Conservation (phyloP, 345 rosid genomes). For the Sonneratia caseolaris region DNA sequence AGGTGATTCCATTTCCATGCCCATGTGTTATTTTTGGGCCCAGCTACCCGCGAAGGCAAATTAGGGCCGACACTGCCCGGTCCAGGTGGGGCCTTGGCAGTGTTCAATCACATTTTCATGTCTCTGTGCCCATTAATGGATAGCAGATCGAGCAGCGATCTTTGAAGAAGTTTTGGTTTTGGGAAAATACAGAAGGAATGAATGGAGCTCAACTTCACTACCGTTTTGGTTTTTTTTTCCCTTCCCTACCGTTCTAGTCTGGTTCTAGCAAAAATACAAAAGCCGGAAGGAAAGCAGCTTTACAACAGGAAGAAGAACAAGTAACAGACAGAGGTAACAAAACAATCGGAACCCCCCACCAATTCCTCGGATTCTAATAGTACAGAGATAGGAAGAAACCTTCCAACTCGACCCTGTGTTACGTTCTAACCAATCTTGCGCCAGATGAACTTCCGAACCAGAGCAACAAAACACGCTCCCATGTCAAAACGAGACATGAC, state of each 20-base stretch:
- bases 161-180: background rate
- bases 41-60: background rate
- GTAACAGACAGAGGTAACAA: too few species aligned
- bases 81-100: background rate
- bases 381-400: background rate
- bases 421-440: background rate
- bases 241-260: background rate
- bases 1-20: background rate
- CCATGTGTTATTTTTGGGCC: background rate
- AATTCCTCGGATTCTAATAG: background rate
- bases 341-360: background rate
- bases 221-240: background rate
- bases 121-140: background rate
- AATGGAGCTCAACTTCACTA: background rate
- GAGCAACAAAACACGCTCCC: constrained; percentile 9
- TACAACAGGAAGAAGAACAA: too few species aligned
- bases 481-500: too few species aligned
- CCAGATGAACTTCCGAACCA: background rate
- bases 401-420: constrained; percentile 3
- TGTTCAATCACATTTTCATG: background rate
- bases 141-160: background rate
- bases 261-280: background rate
- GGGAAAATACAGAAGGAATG: background rate
- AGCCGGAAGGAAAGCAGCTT: background rate
- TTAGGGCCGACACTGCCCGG: background rate